These are phyloP conservation scores for Chrysanthemum lavandulifolium DNA, from an alignment of 129 eudicot genomes.

Conservation along the genomic window DNA sequence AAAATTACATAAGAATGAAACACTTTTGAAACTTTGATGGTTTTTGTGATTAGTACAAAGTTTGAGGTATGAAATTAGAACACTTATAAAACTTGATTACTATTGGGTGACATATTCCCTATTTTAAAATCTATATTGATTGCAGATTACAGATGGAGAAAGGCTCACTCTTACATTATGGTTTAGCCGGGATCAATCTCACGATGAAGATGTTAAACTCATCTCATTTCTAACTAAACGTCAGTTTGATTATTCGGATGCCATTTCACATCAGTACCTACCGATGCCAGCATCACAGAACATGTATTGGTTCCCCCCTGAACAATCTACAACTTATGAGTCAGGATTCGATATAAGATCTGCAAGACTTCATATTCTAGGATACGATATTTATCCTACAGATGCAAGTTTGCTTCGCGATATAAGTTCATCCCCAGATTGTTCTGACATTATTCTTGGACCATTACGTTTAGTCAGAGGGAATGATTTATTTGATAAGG, in stretches of 20 bases:
- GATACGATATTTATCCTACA: conserved; percentile 54
- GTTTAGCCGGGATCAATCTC: conserved; percentile 77
- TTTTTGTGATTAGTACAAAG: no score
- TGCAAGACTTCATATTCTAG: conserved; percentile 66
- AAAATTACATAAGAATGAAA: no score
- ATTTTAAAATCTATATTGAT: conserved; percentile 11
- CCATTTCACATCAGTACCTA: conserved; percentile 17
- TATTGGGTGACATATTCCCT: no score
- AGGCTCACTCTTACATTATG: conserved; percentile 85
- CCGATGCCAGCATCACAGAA: conserved; percentile 74
- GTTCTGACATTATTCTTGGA: conserved; percentile 40
- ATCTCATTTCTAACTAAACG: conserved; percentile 50
- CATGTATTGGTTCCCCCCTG: conserved; percentile 98
- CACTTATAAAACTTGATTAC: no score
- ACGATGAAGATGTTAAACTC: conserved; percentile 86
- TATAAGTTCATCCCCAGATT: conserved; percentile 22
- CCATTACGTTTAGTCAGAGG: conserved; percentile 51
- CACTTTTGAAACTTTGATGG: no score
- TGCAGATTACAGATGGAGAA: conserved; percentile 82
- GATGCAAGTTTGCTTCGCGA: conserved; percentile 21
- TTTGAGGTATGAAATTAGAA: no score
- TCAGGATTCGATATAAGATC: conserved; percentile 77
- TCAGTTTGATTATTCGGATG: conserved; percentile 14
- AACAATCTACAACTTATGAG: conserved; percentile 44
- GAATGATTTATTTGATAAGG: conserved; percentile 42